Percentiles rank a stretch among this genome's conserved stretches.
These are phyloP conservation scores for Trypanosomatidae sp. DNA, from an alignment of 208 protist genomes.

Conservation along the genomic window DNA sequence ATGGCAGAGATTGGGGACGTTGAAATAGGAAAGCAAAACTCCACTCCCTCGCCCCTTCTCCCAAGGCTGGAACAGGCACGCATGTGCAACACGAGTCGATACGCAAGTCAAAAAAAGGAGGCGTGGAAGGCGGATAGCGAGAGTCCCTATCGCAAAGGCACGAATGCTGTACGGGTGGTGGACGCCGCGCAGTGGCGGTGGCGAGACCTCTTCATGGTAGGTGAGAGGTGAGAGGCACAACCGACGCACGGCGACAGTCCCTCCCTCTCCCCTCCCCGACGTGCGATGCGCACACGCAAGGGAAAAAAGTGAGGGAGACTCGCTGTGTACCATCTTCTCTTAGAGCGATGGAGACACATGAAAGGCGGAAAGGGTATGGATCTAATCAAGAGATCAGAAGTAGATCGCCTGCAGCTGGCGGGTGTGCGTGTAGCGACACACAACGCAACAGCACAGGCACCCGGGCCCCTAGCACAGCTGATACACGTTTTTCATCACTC, in stretches of 20 bases:
- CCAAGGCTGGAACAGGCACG: neutral
- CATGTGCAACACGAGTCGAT: neutral
- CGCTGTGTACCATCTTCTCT: neutral
- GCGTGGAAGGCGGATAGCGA: no score
- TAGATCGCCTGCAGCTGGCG: slow-evolving; percentile 11
- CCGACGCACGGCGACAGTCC: neutral
- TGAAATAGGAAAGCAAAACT: neutral
- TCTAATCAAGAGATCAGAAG: neutral
- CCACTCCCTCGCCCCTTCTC: neutral
- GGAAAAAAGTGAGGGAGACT: neutral
- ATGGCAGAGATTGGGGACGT: neutral
- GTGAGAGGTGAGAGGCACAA: neutral
- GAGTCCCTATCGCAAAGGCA: no score
- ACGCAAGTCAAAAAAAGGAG: neutral
- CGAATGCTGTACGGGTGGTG: neutral
- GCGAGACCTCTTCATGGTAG: neutral
- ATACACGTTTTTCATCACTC: neutral
- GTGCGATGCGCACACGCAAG: neutral
- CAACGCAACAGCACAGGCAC: neutral
- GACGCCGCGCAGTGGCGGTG: neutral
- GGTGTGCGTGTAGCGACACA: neutral
- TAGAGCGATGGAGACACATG: neutral
- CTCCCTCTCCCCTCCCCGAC: neutral
- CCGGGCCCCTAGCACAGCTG: neutral
- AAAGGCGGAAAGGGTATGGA: neutral